These are phyloP conservation scores for Plasmodium gonderi DNA, from an alignment of 169 alveolate genomes.

Conservation along the genomic window DNA sequence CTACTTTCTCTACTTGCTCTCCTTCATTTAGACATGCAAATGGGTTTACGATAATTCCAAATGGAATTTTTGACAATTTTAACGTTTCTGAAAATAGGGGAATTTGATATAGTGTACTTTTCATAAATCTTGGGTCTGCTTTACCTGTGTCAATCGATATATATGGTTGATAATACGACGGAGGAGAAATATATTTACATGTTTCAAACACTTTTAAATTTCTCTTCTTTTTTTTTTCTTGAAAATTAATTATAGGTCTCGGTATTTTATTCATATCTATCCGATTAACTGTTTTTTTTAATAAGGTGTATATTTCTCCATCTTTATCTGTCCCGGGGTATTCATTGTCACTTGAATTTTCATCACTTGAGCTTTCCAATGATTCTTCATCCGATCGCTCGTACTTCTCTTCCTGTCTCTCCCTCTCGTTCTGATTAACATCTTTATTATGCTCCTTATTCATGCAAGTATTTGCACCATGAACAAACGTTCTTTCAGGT, in stretches of 20 bases:
- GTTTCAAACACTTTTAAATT: constrained; percentile 60
- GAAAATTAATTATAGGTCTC: constrained; percentile 46
- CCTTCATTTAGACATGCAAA: constrained; percentile 80
- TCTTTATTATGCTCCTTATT: background rate
- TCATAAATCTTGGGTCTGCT: constrained; percentile 75
- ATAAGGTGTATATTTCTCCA: constrained; percentile 43
- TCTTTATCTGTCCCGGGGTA: constrained; percentile 39
- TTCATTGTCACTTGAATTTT: constrained; percentile 42
- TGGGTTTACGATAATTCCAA: constrained; percentile 84
- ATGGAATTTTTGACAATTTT: constrained; percentile 76
- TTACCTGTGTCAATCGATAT: constrained; percentile 77
- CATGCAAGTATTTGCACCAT: background rate
- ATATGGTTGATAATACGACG: constrained; percentile 62
- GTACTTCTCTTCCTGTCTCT: background rate
- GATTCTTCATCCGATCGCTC: constrained; percentile 26
- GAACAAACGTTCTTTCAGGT: background rate
- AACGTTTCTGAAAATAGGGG: constrained; percentile 82
- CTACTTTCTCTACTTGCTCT: constrained; percentile 72
- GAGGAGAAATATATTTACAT: constrained; percentile 70
- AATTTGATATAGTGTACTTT: constrained; percentile 77
- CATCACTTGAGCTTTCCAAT: constrained; percentile 58
- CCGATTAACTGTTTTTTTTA: constrained; percentile 56
- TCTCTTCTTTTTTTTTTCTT: constrained; percentile 29
- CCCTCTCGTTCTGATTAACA: background rate
- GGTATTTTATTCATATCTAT: constrained; percentile 72